These are phyloP conservation scores for Capronia coronata DNA, from an alignment of 2,329 filamentous ascomycete genomes.

Conservation along the genomic window DNA sequence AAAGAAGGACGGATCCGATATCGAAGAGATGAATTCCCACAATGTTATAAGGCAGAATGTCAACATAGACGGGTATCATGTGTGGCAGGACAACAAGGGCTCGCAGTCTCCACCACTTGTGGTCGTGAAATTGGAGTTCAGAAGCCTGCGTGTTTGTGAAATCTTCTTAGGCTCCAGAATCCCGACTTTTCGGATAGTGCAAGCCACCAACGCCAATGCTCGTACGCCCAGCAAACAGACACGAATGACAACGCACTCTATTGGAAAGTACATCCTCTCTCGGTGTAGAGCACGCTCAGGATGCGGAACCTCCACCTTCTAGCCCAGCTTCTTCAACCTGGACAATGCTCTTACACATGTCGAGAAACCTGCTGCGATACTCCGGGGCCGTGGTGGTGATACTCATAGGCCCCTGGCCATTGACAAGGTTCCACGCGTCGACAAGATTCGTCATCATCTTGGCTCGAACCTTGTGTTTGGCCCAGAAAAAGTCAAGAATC, in stretches of 20 bases:
- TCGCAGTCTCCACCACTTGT: too few relatives aligned
- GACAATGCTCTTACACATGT: conserved; percentile 46
- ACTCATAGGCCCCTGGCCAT: conserved; percentile 63
- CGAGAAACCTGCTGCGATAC: conserved; percentile 54
- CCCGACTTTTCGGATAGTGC: too few relatives aligned
- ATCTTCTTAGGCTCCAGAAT: too few relatives aligned
- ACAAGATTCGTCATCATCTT: conserved; percentile 61
- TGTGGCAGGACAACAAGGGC: too few relatives aligned
- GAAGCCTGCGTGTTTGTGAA: too few relatives aligned
- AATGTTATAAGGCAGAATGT: too few relatives aligned
- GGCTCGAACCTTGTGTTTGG: conserved; percentile 62
- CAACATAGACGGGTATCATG: too few relatives aligned
- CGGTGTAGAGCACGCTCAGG: not conserved
- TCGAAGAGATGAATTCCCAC: too few relatives aligned
- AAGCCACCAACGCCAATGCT: not conserved
- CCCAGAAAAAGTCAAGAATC: conserved; percentile 72
- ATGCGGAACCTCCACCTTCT: not conserved
- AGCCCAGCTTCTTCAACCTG: conserved; percentile 30
- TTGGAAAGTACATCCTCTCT: not conserved
- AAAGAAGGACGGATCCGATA: too few relatives aligned
- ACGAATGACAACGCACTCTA: not conserved
- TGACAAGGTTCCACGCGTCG: conserved; percentile 57
- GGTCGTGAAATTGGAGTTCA: too few relatives aligned
- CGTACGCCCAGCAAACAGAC: not conserved
- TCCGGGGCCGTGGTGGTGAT: conserved; percentile 64